These are phyloP conservation scores for Diaporthe citriasiana DNA, from an alignment of 2,329 filamentous ascomycete species.

Conservation along the genomic window DNA sequence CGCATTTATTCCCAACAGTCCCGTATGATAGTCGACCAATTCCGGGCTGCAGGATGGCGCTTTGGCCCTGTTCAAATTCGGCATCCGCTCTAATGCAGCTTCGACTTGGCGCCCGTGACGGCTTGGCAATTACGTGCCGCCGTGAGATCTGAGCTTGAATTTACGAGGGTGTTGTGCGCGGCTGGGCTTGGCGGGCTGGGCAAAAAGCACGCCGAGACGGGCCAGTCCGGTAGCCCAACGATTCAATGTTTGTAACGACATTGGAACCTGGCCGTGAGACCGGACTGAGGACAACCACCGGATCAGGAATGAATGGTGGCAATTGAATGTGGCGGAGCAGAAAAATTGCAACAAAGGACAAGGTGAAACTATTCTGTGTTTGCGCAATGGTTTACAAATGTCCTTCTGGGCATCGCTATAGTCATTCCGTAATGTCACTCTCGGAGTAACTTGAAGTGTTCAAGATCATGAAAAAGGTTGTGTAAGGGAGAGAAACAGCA, in stretches of 20 bases:
- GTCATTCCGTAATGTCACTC: background rate
- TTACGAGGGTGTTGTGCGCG: background rate
- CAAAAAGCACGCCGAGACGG: constrained; percentile 23
- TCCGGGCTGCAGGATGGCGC: background rate
- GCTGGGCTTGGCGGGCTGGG: constrained; percentile 25
- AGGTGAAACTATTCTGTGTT: constrained; percentile 2
- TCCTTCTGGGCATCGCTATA: constrained; percentile 1
- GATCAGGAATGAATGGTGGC: constrained; percentile 1
- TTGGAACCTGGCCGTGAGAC: constrained; percentile 27
- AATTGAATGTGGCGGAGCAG: constrained; percentile 17
- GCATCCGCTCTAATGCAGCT: constrained; percentile 11
- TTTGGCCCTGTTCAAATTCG: constrained; percentile 4
- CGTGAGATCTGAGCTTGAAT: constrained; percentile 20
- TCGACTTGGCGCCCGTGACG: constrained; percentile 15
- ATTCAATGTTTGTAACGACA: constrained; percentile 29
- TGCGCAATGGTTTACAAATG: background rate
- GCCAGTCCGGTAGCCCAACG: constrained; percentile 24
- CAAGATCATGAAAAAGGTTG: background rate
- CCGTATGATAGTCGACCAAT: constrained; percentile 1
- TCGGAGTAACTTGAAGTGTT: constrained; percentile 2
- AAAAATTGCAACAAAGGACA: background rate
- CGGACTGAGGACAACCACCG: constrained; percentile 4
- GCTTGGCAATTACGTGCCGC: constrained; percentile 18
- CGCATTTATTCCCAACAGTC: background rate
- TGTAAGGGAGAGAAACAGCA: background rate